Evolutionary conservation across 31 red algal species (phyloP), one percentile per base, ranked within the genome.

Genomic region (Asparagopsis taxiformis): DNA sequence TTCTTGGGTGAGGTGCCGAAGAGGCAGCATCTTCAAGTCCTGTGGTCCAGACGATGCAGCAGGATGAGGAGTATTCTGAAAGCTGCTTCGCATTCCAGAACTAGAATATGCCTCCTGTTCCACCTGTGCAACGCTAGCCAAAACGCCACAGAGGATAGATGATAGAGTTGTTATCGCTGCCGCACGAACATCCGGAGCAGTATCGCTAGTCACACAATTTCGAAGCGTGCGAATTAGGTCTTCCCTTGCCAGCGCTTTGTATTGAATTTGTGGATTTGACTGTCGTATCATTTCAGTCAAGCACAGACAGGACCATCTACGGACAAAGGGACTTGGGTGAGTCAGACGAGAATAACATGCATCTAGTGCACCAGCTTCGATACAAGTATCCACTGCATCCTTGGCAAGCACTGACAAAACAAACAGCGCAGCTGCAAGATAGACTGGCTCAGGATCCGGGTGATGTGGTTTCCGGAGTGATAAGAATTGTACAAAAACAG

Each of bases 401-500:
- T 31, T 59, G 0, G 72, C 72, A 46, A 88, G 41, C 7, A 77
- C 65, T 13, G 72, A 70, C 57, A 88, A 56, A 7, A 88, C 73
- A 53, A 77, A 88, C 13, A 88, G 41, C 17, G 84, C 84, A 23
- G 68, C 54, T 5, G 74, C 72, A 17, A 88, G 25, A 77, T 79
- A 79, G 20, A 79, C 74, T 20, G 84, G 84, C 7, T 71, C 6
- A 13, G 11, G 8, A 65, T 65, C 62, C 13, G n/a, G 8, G n/a
- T 65, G 55, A 2, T 36, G 61, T 25, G 53, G 56, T 29, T 3
- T 46, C 1, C 56, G 61, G 31, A 46, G 55, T 4, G 48, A 50
- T 1, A 97, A 67, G 55, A 91, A 94, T 2, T 76, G 23, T 9
- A 91, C 23, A 82, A 98, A 98, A 68, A 80, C 91, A 8, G 38